A percentile compares a stretch with the other conserved stretches of the same genome.
Evolutionary conservation across 768 basidiomycete genomes (phyloP).

Genomic region (Daedaleopsis nitida): DNA sequence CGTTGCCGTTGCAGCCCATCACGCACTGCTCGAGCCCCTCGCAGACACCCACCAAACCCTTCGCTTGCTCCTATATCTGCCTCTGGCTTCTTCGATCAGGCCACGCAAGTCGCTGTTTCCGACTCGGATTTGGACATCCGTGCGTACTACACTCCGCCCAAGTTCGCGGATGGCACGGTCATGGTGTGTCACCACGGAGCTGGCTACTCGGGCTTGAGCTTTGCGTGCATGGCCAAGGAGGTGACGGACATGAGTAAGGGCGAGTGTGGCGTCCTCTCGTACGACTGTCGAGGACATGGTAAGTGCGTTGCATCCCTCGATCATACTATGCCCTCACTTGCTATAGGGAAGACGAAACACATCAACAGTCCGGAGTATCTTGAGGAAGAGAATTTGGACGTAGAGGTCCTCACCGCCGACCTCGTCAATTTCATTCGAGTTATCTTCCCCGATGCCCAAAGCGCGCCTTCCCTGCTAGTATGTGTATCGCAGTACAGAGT

Average conservation of each 20-base stretch:
- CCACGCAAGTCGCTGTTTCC: constrained; percentile 73
- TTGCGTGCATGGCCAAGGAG: constrained; percentile 89
- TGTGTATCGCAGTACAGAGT: constrained; percentile 22
- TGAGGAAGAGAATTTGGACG: constrained; percentile 59
- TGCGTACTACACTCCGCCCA: constrained; percentile 82
- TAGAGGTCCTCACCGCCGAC: constrained; percentile 73
- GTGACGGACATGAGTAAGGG: constrained; percentile 59
- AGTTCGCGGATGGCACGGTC: constrained; percentile 55
- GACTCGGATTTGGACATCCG: constrained; percentile 65
- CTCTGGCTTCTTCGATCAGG: constrained; percentile 73
- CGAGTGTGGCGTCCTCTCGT: constrained; percentile 77
- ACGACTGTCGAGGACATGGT: constrained; percentile 92
- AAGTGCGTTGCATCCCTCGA: constrained; percentile 24
- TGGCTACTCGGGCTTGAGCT: constrained; percentile 87
- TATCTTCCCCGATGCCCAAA: constrained; percentile 64
- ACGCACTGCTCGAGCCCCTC: constrained; percentile 19
- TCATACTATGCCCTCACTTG: neutral
- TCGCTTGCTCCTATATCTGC: constrained; percentile 81
- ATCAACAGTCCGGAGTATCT: constrained; percentile 35
- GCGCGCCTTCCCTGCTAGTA: constrained; percentile 77
- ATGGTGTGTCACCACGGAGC: constrained; percentile 96
- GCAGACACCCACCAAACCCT: constrained; percentile 50
- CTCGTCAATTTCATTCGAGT: constrained; percentile 68
- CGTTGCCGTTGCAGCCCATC: constrained; percentile 15
- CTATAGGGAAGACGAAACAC: constrained; percentile 64